phyloP scores from a whole-genome alignment of 1,284 basidiomycete genomes.

The Peniophora sp. region DNA sequence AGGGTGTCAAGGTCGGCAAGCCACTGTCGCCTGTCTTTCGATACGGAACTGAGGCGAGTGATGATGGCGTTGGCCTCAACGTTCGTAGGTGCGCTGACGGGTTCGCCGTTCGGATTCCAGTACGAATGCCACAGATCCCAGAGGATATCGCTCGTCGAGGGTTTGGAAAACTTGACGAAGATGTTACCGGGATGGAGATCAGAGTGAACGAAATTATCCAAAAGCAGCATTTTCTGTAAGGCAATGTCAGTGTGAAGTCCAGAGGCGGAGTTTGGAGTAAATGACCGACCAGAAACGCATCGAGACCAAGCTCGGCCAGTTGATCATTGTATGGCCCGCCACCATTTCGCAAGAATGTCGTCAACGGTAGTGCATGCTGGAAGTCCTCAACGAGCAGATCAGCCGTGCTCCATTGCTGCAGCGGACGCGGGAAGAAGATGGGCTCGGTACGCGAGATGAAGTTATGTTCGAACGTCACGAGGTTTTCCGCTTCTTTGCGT shows the following conservation, averaged over 20 bases:
- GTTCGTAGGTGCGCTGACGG: conserved; percentile 31
- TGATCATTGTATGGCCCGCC: conserved; percentile 88
- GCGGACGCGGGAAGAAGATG: conserved; percentile 85
- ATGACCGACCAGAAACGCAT: conserved; percentile 82
- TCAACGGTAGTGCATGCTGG: conserved; percentile 88
- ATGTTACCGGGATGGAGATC: conserved; percentile 95
- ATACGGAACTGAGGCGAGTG: conserved; percentile 51
- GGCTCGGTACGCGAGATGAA: conserved; percentile 76
- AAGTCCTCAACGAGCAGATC: conserved; percentile 90
- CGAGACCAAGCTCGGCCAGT: conserved; percentile 88
- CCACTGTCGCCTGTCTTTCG: conserved; percentile 63
- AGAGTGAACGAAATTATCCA: conserved; percentile 98
- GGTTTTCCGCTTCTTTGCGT: conserved; percentile 84
- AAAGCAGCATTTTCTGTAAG: conserved; percentile 87
- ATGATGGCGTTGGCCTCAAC: conserved; percentile 63
- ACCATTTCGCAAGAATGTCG: conserved; percentile 82
- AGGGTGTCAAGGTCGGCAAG: conserved; percentile 60
- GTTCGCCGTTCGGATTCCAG: conserved; percentile 22
- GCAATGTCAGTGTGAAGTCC: conserved; percentile 7
- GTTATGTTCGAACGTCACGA: conserved; percentile 81
- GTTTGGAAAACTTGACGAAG: conserved; percentile 93
- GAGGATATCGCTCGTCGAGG: conserved; percentile 53
- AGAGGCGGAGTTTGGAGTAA: conserved; percentile 2
- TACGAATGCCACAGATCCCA: conserved; percentile 42
- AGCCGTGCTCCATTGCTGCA: conserved; percentile 71